These are phyloP conservation scores for Rhynchospora breviuscula DNA, from an alignment of 176 grass and related monocot genomes.

Conservation along the genomic window DNA sequence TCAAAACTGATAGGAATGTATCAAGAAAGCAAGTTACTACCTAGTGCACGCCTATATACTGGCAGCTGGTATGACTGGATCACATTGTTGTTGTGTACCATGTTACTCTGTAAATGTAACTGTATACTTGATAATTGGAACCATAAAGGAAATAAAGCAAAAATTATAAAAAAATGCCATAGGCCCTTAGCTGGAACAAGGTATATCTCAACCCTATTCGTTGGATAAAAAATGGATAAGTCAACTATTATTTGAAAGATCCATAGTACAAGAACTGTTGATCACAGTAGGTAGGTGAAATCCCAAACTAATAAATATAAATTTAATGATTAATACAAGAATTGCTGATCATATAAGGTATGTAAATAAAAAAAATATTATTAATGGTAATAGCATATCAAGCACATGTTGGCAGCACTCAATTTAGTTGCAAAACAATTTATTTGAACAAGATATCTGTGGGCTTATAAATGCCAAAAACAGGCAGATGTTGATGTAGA, in stretches of 20 bases:
- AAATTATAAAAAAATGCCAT: background rate
- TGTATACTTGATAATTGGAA: background rate
- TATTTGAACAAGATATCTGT: background rate
- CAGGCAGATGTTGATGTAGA: constrained; percentile 50
- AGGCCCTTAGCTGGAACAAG: background rate
- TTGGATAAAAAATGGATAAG: background rate
- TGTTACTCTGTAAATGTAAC: background rate
- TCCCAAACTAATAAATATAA: no score
- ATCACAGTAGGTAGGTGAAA: background rate
- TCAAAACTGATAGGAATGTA: background rate
- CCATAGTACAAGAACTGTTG: background rate
- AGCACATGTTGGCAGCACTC: background rate
- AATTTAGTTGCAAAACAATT: background rate
- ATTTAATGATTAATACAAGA: no score
- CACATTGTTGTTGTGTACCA: background rate
- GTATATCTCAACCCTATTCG: background rate
- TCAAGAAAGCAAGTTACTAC: background rate
- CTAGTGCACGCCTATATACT: background rate
- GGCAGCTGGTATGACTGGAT: background rate
- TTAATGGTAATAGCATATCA: background rate
- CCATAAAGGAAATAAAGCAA: background rate
- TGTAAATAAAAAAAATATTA: background rate
- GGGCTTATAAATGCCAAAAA: background rate
- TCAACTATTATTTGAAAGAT: background rate
- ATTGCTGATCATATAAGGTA: background rate